A percentile compares a stretch with the other conserved stretches of the same genome.
phyloP scores from a whole-genome alignment of 176 grass and related monocot genomes.

The Triticum urartu region DNA sequence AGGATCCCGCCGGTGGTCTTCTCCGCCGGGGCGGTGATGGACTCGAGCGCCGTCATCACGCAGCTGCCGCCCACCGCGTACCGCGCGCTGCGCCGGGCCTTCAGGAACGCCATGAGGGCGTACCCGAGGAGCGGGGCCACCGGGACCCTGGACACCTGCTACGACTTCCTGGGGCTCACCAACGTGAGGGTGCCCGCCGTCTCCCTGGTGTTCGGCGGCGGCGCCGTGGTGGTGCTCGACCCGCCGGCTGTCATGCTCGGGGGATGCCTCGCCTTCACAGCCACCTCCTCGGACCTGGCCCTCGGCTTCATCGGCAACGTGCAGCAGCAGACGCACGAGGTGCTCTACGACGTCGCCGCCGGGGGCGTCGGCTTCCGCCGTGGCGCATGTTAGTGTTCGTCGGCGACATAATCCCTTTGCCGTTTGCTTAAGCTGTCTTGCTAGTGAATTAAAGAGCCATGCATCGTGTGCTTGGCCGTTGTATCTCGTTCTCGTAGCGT shows the following conservation, averaged over 20 bases:
- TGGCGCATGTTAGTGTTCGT: neutral
- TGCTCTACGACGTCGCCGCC: conserved; percentile 34
- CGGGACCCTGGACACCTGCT: conserved; percentile 39
- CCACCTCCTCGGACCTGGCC: conserved; percentile 18
- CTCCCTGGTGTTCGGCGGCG: conserved; percentile 23
- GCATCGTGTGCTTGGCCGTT: too few species aligned
- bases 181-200: conserved; percentile 31
- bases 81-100: conserved; percentile 44
- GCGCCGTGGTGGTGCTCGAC: conserved; percentile 21
- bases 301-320: conserved; percentile 51
- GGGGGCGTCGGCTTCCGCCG: neutral
- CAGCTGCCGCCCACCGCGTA: conserved; percentile 51
- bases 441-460: too few species aligned
- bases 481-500: too few species aligned
- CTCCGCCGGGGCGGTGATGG: conserved; percentile 44
- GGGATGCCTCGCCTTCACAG: conserved; percentile 52
- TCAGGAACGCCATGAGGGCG: conserved; percentile 29
- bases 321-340: conserved; percentile 55
- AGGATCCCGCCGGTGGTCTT: conserved; percentile 27
- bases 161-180: conserved; percentile 40
- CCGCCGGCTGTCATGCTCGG: conserved; percentile 31
- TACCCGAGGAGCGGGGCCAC: neutral
- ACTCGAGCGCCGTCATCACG: conserved; percentile 55
- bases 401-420: too few species aligned
- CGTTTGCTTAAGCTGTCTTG: too few species aligned